phyloP scores from a whole-genome alignment of 495 filamentous ascomycete species.

The Xylaria bambusicola region DNA sequence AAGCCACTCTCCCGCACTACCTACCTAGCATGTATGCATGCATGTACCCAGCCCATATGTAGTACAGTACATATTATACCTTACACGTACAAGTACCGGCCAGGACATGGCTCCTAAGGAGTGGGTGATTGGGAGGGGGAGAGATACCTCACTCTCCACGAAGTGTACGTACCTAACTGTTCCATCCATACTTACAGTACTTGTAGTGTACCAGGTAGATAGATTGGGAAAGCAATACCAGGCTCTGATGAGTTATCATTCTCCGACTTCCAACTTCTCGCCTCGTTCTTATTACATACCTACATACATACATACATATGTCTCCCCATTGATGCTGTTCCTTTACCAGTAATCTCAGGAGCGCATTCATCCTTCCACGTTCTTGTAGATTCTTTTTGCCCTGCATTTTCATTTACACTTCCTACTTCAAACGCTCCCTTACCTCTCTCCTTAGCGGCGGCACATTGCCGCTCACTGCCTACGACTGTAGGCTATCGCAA shows the following conservation, averaged over 20 bases:
- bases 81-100: background rate
- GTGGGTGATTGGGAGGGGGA: conserved; percentile 1
- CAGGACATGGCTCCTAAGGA: background rate
- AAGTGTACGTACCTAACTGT: too few relatives aligned
- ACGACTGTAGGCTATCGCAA: background rate
- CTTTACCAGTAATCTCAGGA: background rate
- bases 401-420: background rate
- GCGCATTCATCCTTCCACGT: background rate
- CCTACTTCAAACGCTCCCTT: background rate
- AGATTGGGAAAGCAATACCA: too few relatives aligned
- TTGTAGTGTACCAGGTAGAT: too few relatives aligned
- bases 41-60: too few relatives aligned
- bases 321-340: background rate
- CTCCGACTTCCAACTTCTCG: background rate
- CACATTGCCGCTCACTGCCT: background rate
- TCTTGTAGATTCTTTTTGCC: conserved; percentile 5
- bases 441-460: background rate
- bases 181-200: too few relatives aligned
- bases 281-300: too few relatives aligned
- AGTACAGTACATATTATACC: too few relatives aligned
- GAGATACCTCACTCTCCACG: too few relatives aligned
- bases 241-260: background rate
- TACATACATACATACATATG: too few relatives aligned
- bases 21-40: too few relatives aligned
- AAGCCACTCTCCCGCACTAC: too few relatives aligned